These are phyloP conservation scores for Barbarea vulgaris DNA, from an alignment of 345 rosid species.

Conservation along the genomic window DNA sequence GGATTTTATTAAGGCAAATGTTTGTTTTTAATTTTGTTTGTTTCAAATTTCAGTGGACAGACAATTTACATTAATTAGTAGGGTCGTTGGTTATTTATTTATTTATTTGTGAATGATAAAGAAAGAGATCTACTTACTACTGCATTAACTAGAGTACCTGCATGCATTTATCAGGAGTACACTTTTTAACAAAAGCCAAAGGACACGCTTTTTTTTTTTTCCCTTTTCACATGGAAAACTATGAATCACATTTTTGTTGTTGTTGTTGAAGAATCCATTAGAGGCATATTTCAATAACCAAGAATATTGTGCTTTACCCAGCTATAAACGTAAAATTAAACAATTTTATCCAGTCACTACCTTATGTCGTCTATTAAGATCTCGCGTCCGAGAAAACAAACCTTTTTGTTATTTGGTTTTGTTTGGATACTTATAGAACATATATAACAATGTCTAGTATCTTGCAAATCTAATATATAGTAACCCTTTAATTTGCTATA, in stretches of 20 bases:
- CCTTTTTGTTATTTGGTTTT: too few species aligned
- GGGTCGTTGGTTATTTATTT: background rate
- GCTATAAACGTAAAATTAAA: background rate
- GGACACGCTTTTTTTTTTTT: background rate
- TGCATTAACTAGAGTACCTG: background rate
- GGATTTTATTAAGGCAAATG: background rate
- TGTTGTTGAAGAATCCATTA: background rate
- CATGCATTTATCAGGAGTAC: background rate
- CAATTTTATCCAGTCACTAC: too few species aligned
- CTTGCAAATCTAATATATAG: too few species aligned
- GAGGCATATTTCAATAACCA: background rate
- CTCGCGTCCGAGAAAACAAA: too few species aligned
- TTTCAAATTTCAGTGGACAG: background rate
- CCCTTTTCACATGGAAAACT: background rate
- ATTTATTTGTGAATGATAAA: background rate
- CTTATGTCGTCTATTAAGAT: too few species aligned
- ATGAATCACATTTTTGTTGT: background rate
- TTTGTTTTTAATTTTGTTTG: background rate
- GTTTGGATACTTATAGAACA: too few species aligned
- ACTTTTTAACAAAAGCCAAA: background rate
- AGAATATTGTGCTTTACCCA: background rate
- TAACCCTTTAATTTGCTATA: too few species aligned
- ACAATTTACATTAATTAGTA: background rate
- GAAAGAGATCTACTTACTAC: background rate
- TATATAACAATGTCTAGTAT: too few species aligned